Percentiles rank a stretch among this genome's conserved stretches.
These are phyloP conservation scores for Phytophthora colocasiae DNA, from an alignment of 352 stramenopile genomes.

Conservation along the genomic window DNA sequence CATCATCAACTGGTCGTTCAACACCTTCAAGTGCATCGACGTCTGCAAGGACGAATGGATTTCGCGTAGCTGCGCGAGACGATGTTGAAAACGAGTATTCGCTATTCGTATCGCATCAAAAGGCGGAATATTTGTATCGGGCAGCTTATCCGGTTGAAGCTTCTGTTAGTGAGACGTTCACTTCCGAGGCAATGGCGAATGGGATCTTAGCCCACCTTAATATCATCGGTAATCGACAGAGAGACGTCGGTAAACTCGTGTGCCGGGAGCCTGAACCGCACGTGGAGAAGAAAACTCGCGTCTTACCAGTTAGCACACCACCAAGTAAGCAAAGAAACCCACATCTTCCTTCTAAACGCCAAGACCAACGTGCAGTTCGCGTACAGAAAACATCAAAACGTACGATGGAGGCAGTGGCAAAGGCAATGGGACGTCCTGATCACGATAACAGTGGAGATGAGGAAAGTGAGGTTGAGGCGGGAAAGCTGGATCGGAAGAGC, in stretches of 20 bases:
- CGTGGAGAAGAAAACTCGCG: conserved; percentile 51
- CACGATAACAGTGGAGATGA: conserved; percentile 3
- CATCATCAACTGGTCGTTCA: conserved; percentile 13
- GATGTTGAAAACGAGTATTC: conserved; percentile 76
- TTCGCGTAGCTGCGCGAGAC: conserved; percentile 63
- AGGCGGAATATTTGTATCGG: conserved; percentile 54
- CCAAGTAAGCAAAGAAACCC: conserved; percentile 48
- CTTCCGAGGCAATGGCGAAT: conserved; percentile 47
- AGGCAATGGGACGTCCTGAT: conserved; percentile 25
- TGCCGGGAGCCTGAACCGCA: conserved; percentile 56
- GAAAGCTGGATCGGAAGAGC: conserved; percentile 50
- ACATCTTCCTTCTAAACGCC: conserved; percentile 45
- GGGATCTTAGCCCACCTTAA: conserved; percentile 62
- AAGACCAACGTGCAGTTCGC: conserved; percentile 64
- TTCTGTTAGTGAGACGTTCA: neutral
- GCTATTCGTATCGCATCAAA: conserved; percentile 54
- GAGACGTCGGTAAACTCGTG: conserved; percentile 64
- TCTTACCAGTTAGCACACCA: conserved; percentile 29
- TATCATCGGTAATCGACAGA: conserved; percentile 74
- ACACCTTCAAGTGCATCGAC: conserved; percentile 10
- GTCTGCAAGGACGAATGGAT: conserved; percentile 32
- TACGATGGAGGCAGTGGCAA: conserved; percentile 54
- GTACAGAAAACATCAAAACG: conserved; percentile 52
- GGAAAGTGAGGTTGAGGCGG: conserved; percentile 22
- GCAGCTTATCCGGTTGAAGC: conserved; percentile 26